Evolutionary conservation across 2,329 filamentous ascomycete species (phyloP).

Genomic region (Penicillium sp.): DNA sequence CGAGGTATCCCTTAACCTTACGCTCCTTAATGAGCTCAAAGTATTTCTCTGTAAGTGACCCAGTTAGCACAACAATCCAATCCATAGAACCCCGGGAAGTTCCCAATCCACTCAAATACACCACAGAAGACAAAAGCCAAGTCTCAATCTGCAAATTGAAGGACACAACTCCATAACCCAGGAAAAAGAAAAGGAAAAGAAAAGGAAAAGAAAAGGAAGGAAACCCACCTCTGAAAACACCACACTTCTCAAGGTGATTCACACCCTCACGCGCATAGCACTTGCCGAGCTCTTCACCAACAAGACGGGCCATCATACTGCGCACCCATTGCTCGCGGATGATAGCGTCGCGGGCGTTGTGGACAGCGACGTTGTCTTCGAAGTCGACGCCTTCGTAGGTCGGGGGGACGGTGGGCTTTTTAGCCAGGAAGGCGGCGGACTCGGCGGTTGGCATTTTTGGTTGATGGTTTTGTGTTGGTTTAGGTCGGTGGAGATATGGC

Average conservation of each 20-base stretch:
- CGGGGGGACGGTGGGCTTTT: constrained; percentile 62
- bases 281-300: constrained; percentile 64
- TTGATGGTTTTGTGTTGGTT: constrained; percentile 1
- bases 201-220: background rate
- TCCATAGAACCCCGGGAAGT: background rate
- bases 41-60: constrained; percentile 59
- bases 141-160: too few species aligned
- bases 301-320: constrained; percentile 65
- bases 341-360: constrained; percentile 62
- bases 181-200: too few species aligned
- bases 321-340: constrained; percentile 66
- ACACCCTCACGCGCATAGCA: constrained; percentile 63
- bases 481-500: background rate
- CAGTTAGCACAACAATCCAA: background rate
- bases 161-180: too few species aligned
- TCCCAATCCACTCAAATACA: background rate
- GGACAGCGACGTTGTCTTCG: constrained; percentile 60
- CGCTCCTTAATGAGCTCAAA: constrained; percentile 60
- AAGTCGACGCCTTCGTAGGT: constrained; percentile 66
- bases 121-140: too few species aligned
- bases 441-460: constrained; percentile 61
- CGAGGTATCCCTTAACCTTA: constrained; percentile 62
- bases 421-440: constrained; percentile 60
- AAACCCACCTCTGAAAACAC: constrained; percentile 59
- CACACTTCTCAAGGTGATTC: constrained; percentile 66